Conservation (phyloP, 352 stramenopile genomes). For the Phytophthora parvispora region DNA sequence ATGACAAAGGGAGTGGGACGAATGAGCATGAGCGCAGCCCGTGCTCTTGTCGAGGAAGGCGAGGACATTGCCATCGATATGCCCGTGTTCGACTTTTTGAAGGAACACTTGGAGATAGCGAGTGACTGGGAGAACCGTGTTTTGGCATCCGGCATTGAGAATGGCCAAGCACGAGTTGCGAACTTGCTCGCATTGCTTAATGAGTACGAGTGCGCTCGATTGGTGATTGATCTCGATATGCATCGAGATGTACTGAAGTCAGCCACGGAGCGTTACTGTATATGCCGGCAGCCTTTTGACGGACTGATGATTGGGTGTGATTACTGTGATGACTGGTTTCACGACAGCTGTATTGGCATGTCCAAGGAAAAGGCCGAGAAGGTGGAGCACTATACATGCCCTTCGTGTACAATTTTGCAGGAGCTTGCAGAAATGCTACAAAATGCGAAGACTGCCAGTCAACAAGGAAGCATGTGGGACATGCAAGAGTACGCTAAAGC, state of each 20-base stretch:
- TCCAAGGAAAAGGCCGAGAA: conserved; percentile 96
- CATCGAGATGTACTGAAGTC: conserved; percentile 92
- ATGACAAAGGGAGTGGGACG: conserved; percentile 76
- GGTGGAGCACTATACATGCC: conserved; percentile 96
- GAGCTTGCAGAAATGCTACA: conserved; percentile 80
- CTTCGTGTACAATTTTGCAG: conserved; percentile 94
- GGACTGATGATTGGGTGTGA: conserved; percentile 93
- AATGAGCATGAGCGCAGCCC: conserved; percentile 67
- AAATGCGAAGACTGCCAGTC: conserved; percentile 45
- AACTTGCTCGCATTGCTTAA: conserved; percentile 76
- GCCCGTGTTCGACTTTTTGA: conserved; percentile 80
- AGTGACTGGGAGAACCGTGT: conserved; percentile 86
- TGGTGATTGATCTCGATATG: conserved; percentile 91
- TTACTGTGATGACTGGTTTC: conserved; percentile 92
- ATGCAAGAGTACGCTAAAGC: conserved; percentile 86
- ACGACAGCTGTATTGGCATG: conserved; percentile 92
- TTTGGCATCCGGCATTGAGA: conserved; percentile 80
- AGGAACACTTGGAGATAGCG: conserved; percentile 84
- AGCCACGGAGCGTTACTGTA: conserved; percentile 93
- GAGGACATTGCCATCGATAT: conserved; percentile 83
- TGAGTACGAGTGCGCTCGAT: conserved; percentile 81
- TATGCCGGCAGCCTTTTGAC: conserved; percentile 93
- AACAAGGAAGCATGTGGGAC: conserved; percentile 85
- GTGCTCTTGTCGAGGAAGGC: conserved; percentile 83
- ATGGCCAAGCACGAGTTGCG: conserved; percentile 79